Percentiles rank a stretch among this genome's conserved stretches.
phyloP scores from a whole-genome alignment of 2,329 filamentous ascomycete genomes.

The Chaetomium sp. region DNA sequence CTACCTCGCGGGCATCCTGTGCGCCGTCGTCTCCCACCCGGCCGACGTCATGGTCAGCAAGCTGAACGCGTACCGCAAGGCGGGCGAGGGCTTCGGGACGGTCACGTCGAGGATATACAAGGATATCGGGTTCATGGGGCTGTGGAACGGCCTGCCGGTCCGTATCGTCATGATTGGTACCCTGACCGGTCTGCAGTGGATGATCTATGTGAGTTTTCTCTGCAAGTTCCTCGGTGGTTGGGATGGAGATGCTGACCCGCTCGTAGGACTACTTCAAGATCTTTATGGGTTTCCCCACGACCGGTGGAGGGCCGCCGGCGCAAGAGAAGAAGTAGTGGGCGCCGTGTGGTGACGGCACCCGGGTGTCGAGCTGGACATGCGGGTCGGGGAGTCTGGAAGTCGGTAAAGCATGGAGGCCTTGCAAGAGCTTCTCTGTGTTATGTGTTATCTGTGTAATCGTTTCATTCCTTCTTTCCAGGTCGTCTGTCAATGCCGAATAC shows the following conservation, averaged over 20 bases:
- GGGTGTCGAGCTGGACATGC: not conserved
- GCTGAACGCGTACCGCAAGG: slow-evolving; percentile 75
- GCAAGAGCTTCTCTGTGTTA: not conserved
- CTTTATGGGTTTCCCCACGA: slow-evolving; percentile 84
- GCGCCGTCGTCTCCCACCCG: slow-evolving; percentile 78
- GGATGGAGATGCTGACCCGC: slow-evolving; percentile 28
- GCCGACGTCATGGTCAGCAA: slow-evolving; percentile 93
- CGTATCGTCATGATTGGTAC: slow-evolving; percentile 87
- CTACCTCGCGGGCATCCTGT: slow-evolving; percentile 86
- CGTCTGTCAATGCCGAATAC: not conserved
- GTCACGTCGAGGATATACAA: slow-evolving; percentile 81
- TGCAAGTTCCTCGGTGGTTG: not conserved
- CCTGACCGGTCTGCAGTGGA: slow-evolving; percentile 84
- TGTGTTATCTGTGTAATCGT: not conserved
- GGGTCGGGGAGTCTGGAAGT: not conserved
- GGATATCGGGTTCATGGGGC: slow-evolving; percentile 82
- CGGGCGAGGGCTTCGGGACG: slow-evolving; percentile 75
- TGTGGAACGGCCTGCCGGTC: slow-evolving; percentile 89
- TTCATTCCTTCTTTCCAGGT: not conserved
- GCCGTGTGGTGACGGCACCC: not conserved
- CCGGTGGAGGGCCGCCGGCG: slow-evolving; percentile 64
- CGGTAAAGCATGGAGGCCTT: not conserved
- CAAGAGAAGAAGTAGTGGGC: slow-evolving; percentile 53
- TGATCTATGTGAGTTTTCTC: slow-evolving; percentile 70
- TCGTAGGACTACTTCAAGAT: slow-evolving; percentile 83